These are phyloP conservation scores for Ensete ventricosum DNA, from an alignment of 176 grass and related monocot species.

Conservation along the genomic window DNA sequence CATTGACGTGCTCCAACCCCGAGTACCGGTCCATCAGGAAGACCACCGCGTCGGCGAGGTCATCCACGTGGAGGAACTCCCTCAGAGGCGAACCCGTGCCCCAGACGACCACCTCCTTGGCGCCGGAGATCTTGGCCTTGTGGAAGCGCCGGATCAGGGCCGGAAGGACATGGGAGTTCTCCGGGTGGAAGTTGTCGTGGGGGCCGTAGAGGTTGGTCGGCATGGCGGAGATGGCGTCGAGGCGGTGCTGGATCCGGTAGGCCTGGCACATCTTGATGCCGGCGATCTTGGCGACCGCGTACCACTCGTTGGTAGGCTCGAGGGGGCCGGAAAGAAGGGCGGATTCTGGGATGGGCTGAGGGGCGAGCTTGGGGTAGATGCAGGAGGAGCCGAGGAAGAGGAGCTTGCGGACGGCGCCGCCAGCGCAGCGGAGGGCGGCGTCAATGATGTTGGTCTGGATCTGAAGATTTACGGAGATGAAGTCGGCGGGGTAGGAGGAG, in stretches of 20 bases:
- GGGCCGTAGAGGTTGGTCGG: slow-evolving; percentile 80
- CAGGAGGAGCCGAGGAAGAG: slow-evolving; percentile 80
- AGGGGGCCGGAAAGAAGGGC: slow-evolving; percentile 60
- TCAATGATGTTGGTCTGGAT: slow-evolving; percentile 85
- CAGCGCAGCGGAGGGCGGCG: slow-evolving; percentile 41
- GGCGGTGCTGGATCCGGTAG: slow-evolving; percentile 63
- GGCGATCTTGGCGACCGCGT: slow-evolving; percentile 73
- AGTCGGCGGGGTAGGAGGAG: slow-evolving; percentile 63
- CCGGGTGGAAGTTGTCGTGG: slow-evolving; percentile 62
- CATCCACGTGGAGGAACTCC: slow-evolving; percentile 65
- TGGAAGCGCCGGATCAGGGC: slow-evolving; percentile 78
- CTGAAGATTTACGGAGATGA: slow-evolving; percentile 75
- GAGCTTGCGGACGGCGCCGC: slow-evolving; percentile 59
- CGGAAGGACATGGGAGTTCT: slow-evolving; percentile 54
- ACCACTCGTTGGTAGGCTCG: slow-evolving; percentile 87
- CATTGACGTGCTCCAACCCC: slow-evolving; percentile 59
- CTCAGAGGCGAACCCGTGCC: slow-evolving; percentile 43
- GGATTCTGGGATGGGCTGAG: slow-evolving; percentile 61
- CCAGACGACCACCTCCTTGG: slow-evolving; percentile 54
- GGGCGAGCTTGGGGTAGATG: slow-evolving; percentile 81
- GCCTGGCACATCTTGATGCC: slow-evolving; percentile 89
- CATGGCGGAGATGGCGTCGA: slow-evolving; percentile 68
- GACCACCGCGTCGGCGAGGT: slow-evolving; percentile 55
- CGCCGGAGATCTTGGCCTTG: slow-evolving; percentile 34
- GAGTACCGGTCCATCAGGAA: slow-evolving; percentile 70